phyloP scores from a whole-genome alignment of 2,329 filamentous ascomycete genomes.

The Ascochyta clinopodiicola region DNA sequence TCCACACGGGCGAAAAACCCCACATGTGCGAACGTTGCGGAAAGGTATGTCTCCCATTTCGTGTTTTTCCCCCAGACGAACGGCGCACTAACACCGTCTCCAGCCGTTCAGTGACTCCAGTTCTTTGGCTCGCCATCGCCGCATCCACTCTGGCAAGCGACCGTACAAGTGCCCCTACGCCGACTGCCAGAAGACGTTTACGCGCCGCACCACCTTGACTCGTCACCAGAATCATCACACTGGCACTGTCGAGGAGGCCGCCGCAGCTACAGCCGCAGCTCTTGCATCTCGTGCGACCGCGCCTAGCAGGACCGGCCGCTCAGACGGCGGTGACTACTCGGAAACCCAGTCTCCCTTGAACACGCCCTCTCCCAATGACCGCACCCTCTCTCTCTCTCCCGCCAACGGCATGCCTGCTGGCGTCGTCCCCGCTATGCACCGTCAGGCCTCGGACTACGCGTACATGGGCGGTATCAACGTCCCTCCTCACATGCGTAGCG shows the following conservation, averaged over 20 bases:
- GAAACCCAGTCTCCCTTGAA: slow-evolving; percentile 76
- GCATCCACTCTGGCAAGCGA: slow-evolving; percentile 93
- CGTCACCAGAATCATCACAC: slow-evolving; percentile 96
- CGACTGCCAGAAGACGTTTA: slow-evolving; percentile 98
- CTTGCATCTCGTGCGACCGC: slow-evolving; percentile 65
- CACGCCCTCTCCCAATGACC: slow-evolving; percentile 83
- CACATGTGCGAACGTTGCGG: slow-evolving; percentile 97
- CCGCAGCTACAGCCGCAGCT: slow-evolving; percentile 84
- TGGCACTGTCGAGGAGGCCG: slow-evolving; percentile 92
- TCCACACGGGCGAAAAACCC: slow-evolving; percentile 97
- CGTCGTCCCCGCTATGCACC: slow-evolving; percentile 71
- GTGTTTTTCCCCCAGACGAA: background rate
- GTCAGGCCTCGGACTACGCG: slow-evolving; percentile 71
- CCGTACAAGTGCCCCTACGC: slow-evolving; percentile 98
- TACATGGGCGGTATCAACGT: slow-evolving; percentile 82
- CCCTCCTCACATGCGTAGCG: slow-evolving; percentile 79
- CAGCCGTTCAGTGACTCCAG: slow-evolving; percentile 97
- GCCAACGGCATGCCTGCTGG: slow-evolving; percentile 71
- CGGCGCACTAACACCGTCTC: slow-evolving; percentile 30
- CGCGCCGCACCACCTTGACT: slow-evolving; percentile 90
- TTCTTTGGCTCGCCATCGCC: slow-evolving; percentile 88
- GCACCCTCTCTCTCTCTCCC: slow-evolving; percentile 80
- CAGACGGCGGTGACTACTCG: slow-evolving; percentile 74
- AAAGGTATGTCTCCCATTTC: slow-evolving; percentile 69
- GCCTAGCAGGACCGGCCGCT: slow-evolving; percentile 62